Conservation (phyloP, 2,329 filamentous ascomycete species). For the Botrytis paeoniae region DNA sequence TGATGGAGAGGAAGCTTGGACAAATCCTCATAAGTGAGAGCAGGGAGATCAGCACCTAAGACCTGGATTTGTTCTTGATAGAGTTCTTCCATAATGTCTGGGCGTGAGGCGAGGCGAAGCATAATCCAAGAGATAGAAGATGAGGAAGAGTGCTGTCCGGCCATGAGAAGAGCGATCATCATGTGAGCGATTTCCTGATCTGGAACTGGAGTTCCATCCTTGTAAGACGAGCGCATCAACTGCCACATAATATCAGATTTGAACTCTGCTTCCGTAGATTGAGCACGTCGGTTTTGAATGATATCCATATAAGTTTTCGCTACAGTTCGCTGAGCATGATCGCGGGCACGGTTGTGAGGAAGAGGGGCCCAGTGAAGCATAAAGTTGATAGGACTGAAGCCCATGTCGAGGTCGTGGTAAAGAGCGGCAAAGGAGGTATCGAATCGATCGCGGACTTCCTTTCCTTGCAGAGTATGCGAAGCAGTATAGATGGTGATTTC, state of each 20-base stretch:
- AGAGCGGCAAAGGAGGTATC: constrained; percentile 76
- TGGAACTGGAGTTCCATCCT: constrained; percentile 73
- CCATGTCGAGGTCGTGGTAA: constrained; percentile 88
- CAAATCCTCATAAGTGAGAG: constrained; percentile 74
- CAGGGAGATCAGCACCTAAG: constrained; percentile 71
- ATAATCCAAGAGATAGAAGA: constrained; percentile 84
- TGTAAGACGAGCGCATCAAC: constrained; percentile 81
- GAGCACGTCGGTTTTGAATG: constrained; percentile 62
- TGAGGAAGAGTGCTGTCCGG: constrained; percentile 84
- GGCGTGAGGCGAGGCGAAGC: constrained; percentile 72
- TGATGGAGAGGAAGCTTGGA: constrained; percentile 76
- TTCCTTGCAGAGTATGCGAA: constrained; percentile 79
- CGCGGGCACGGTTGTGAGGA: constrained; percentile 81
- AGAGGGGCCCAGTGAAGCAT: constrained; percentile 84
- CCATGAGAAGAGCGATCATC: constrained; percentile 93
- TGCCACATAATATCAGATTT: constrained; percentile 84
- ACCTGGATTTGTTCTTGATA: constrained; percentile 75
- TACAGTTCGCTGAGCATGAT: constrained; percentile 76
- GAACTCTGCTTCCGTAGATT: constrained; percentile 51
- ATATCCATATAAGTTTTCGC: constrained; percentile 79
- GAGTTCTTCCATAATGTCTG: constrained; percentile 75
- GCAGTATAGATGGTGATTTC: constrained; percentile 90
- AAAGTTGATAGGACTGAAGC: constrained; percentile 87
- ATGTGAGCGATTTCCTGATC: constrained; percentile 86
- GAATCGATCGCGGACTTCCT: constrained; percentile 76